Base-by-base conservation (phyloP, 805 yeast species). In the Jamesozyma hellenica region DNA sequence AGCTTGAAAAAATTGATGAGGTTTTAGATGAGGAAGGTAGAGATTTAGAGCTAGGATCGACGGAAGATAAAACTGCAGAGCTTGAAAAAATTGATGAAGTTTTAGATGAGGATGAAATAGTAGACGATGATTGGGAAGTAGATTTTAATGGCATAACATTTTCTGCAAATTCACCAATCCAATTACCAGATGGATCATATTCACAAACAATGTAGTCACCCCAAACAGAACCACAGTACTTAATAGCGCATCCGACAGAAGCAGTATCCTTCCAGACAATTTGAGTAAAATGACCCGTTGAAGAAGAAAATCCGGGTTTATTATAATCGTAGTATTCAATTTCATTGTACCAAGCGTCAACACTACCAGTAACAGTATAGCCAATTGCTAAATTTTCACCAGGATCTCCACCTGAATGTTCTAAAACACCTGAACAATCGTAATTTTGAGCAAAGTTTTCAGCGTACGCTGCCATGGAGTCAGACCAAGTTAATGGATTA, bases 301-400 rank as follows among this genome's bases (percentile, higher is more conserved):
- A 41, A 61, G 66, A 40, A 68, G 68, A 48, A 61, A 66, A 41
- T 74, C 78, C 43, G 56, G 56, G 38, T 56, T 57, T 23, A 78
- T 75, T 37, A 63, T 60, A 81, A 59, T 73, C 63, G 62, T 80
- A 82, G 38, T 56, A 43, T 10, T 51, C 41, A 47, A 78, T 80
- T 65, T 82, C 90, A 43, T 66, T 60, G 61, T 82, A 82, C 92
- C 92, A 82, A 32, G 81, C 77, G 44, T 78, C 79, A 30, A 80
- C 82, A 16, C 72, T 72, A 33, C 55, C 55, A 15, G 44, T 36
- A 16, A 59, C 51, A 18, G 52, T 43, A 48, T 70, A 70, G 44
- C 86, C 90, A 31, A 76, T 71, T 14, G 87, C 88, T 48, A 82
- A 67, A 64, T 82, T 82, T 58, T 82, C 90, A 64, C 92, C 92